Conservation (phyloP, 768 basidiomycete species). For the Russula earlei region DNA sequence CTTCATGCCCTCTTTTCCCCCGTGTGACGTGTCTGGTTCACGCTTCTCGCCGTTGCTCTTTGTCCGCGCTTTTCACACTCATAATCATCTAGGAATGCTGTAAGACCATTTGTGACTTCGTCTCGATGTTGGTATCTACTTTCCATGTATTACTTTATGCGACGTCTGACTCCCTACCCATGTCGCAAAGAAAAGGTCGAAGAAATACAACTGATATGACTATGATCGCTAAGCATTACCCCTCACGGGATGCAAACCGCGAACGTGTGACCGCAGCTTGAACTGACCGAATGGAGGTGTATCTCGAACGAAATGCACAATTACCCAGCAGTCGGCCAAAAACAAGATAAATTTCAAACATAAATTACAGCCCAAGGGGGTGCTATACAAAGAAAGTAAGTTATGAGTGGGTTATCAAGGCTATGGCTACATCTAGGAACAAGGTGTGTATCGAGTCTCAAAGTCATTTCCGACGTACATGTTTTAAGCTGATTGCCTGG, state of each 20-base stretch:
- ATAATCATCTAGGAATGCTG: slow-evolving; percentile 5
- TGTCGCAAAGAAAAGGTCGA: background rate
- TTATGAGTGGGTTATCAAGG: background rate
- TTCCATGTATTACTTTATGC: background rate
- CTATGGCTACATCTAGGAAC: slow-evolving; percentile 4
- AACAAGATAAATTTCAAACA: background rate
- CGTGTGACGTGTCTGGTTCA: no score
- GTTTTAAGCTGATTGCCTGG: no score
- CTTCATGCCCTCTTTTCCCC: background rate
- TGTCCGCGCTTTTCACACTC: no score
- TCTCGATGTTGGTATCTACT: background rate
- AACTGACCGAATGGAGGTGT: background rate
- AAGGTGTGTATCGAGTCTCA: background rate
- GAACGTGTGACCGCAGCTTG: background rate
- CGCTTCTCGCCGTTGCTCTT: no score
- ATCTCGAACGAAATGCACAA: no score
- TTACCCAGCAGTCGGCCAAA: background rate
- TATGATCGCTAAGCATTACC: no score
- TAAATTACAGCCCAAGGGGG: background rate
- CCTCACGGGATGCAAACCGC: background rate
- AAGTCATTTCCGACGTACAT: background rate
- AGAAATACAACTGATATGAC: background rate
- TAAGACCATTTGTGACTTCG: background rate
- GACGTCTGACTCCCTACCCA: background rate
- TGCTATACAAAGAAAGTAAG: background rate